phyloP scores from a whole-genome alignment of 179 eudicot genomes.

The Dionaea muscipula region DNA sequence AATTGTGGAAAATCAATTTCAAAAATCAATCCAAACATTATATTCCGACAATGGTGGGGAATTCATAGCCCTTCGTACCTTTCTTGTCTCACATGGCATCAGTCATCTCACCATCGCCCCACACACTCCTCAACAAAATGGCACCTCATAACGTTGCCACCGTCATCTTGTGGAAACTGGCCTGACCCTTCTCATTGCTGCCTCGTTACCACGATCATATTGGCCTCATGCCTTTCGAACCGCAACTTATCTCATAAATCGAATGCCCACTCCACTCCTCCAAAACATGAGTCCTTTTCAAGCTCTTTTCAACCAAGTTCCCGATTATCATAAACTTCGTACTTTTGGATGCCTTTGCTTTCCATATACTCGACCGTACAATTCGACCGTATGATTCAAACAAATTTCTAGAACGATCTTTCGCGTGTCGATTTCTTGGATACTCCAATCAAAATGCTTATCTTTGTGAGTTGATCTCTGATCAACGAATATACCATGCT shows the following conservation, averaged over 20 bases:
- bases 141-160: not conserved
- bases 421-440: not conserved
- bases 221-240: not conserved
- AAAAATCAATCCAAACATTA: not conserved
- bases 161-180: not conserved
- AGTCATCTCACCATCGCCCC: slow-evolving; percentile 5
- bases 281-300: not conserved
- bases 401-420: not conserved
- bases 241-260: not conserved
- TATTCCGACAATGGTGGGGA: not conserved
- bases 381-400: not conserved
- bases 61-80: not conserved
- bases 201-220: not conserved
- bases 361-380: too few relatives aligned
- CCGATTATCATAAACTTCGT: not conserved
- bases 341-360: too few relatives aligned
- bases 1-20: not conserved
- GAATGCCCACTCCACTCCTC: not conserved
- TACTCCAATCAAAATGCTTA: too few relatives aligned
- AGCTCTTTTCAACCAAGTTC: not conserved
- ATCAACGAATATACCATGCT: too few relatives aligned
- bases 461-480: too few relatives aligned
- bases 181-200: not conserved
- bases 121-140: slow-evolving; percentile 8
- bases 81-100: not conserved